Percentiles rank a stretch among this genome's conserved stretches.
Evolutionary conservation across 768 basidiomycete species (phyloP).

Genomic region (Hypsizygus marmoreus): DNA sequence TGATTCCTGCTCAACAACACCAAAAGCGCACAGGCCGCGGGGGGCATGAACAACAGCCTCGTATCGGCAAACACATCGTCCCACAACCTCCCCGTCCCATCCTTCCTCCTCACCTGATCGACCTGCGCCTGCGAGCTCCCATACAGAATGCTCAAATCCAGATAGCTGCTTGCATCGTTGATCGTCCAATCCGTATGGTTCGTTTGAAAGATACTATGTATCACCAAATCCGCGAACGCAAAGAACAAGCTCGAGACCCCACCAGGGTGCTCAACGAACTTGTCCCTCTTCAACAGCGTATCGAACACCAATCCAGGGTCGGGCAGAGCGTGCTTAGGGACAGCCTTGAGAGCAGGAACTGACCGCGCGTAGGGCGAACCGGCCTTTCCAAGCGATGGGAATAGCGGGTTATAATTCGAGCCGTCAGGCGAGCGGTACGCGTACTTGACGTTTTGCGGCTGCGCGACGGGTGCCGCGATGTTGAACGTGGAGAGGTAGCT

Average conservation of each 20-base stretch:
- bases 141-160: slow-evolving; percentile 77
- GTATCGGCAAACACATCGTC: slow-evolving; percentile 72
- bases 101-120: slow-evolving; percentile 54
- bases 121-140: slow-evolving; percentile 54
- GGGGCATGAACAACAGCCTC: slow-evolving; percentile 71
- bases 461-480: neutral
- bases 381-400: slow-evolving; percentile 59
- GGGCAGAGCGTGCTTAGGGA: slow-evolving; percentile 52
- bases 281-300: slow-evolving; percentile 54
- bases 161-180: slow-evolving; percentile 71
- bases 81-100: slow-evolving; percentile 68
- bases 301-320: slow-evolving; percentile 74
- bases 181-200: slow-evolving; percentile 48
- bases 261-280: slow-evolving; percentile 58
- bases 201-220: slow-evolving; percentile 71
- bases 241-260: slow-evolving; percentile 78
- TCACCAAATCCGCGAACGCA: slow-evolving; percentile 76
- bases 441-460: slow-evolving; percentile 35
- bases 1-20: slow-evolving; percentile 75
- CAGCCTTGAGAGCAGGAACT: slow-evolving; percentile 49
- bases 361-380: slow-evolving; percentile 69
- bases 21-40: slow-evolving; percentile 65
- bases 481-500: slow-evolving; percentile 42
- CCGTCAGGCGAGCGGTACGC: slow-evolving; percentile 63
- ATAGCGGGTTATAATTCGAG: slow-evolving; percentile 56